Conservation (phyloP, 371 early-diverging fungal species). For the Umbelopsis sp. region DNA sequence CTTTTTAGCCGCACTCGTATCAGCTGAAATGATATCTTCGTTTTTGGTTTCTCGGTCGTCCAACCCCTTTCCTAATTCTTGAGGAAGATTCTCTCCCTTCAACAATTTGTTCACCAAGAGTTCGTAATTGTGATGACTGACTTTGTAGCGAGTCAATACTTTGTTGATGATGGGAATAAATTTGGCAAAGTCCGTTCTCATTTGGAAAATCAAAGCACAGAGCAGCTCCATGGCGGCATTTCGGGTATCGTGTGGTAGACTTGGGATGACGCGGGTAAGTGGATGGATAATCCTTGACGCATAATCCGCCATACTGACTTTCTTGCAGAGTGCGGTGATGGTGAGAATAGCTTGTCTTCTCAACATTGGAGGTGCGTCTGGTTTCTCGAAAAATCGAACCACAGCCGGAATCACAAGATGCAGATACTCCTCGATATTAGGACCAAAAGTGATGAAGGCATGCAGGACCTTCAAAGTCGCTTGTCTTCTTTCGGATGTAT, state of each 20-base stretch:
- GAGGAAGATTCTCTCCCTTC: conserved; percentile 79
- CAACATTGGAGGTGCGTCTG: conserved; percentile 67
- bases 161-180: conserved; percentile 91
- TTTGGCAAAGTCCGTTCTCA: conserved; percentile 86
- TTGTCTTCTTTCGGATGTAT: conserved; percentile 71
- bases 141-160: conserved; percentile 66
- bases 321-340: conserved; percentile 78
- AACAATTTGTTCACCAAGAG: conserved; percentile 72
- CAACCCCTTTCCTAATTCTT: conserved; percentile 60
- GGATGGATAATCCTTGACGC: conserved; percentile 92
- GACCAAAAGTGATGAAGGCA: conserved; percentile 84
- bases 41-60: conserved; percentile 47
- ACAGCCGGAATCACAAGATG: conserved; percentile 91
- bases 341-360: conserved; percentile 78
- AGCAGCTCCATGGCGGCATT: conserved; percentile 81
- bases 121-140: conserved; percentile 74
- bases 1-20: conserved; percentile 59
- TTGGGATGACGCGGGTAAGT: conserved; percentile 76
- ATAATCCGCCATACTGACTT: conserved; percentile 88
- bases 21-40: conserved; percentile 59
- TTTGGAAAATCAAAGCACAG: conserved; percentile 83
- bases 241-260: conserved; percentile 64
- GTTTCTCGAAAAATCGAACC: conserved; percentile 79
- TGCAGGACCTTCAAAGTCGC: conserved; percentile 83
- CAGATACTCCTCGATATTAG: conserved; percentile 92